phyloP scores from a whole-genome alignment of 2,329 filamentous ascomycete genomes.

The Dryadomyces quercivorus region DNA sequence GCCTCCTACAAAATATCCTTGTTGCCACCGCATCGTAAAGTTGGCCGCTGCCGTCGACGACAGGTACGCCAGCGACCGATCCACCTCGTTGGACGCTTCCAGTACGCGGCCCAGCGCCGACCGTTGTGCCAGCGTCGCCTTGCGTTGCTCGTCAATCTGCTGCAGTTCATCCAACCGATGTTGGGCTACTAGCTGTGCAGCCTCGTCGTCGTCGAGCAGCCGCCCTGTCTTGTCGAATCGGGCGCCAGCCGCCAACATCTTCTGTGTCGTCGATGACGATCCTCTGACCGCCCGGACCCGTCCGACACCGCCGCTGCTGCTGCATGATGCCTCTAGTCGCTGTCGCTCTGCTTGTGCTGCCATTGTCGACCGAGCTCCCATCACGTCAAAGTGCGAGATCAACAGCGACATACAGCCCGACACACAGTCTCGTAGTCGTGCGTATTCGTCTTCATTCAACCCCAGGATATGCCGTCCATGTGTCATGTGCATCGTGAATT shows the following conservation, averaged over 20 bases:
- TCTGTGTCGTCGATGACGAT: slow-evolving; percentile 52
- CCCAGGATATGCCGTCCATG: slow-evolving; percentile 86
- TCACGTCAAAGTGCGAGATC: slow-evolving; percentile 98
- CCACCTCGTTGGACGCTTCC: slow-evolving; percentile 90
- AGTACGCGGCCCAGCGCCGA: slow-evolving; percentile 82
- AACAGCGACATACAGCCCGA: slow-evolving; percentile 94
- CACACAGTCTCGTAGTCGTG: slow-evolving; percentile 71
- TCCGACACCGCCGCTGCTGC: slow-evolving; percentile 32
- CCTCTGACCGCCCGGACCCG: no score
- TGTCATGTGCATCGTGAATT: slow-evolving; percentile 97
- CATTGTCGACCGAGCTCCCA: slow-evolving; percentile 86
- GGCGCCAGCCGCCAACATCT: background rate
- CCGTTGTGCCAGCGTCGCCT: slow-evolving; percentile 70
- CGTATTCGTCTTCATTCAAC: slow-evolving; percentile 79
- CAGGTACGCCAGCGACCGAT: slow-evolving; percentile 84
- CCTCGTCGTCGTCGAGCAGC: slow-evolving; percentile 70
- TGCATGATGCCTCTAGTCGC: slow-evolving; percentile 63
- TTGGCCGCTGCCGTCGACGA: slow-evolving; percentile 93
- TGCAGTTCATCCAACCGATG: slow-evolving; percentile 63
- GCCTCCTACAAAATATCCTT: slow-evolving; percentile 94
- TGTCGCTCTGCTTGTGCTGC: slow-evolving; percentile 92
- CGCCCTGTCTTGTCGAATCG: background rate
- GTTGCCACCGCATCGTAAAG: slow-evolving; percentile 92
- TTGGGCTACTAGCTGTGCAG: slow-evolving; percentile 58
- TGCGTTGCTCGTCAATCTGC: slow-evolving; percentile 65